phyloP scores from a whole-genome alignment of 2,329 filamentous ascomycete species.

The Hymenoscyphus linearis region DNA sequence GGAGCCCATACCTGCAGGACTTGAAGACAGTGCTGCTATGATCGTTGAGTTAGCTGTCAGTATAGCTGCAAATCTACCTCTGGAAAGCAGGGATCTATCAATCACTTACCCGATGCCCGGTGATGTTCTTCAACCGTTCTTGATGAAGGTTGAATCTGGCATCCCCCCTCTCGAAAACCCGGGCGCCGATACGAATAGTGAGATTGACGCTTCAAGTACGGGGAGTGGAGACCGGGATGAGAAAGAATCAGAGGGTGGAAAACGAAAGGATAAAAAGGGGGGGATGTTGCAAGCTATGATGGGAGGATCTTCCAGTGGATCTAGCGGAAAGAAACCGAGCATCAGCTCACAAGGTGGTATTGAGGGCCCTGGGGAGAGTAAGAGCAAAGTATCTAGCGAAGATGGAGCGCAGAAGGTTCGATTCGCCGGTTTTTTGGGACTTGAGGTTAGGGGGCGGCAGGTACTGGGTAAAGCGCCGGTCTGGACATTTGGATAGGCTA shows the following conservation, averaged over 20 bases:
- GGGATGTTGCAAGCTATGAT: constrained; percentile 36
- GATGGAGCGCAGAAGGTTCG: constrained; percentile 50
- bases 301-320: constrained; percentile 15
- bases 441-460: constrained; percentile 72
- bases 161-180: constrained; percentile 54
- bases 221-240: constrained; percentile 31
- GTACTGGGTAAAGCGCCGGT: constrained; percentile 72
- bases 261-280: constrained; percentile 30
- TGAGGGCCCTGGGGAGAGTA: constrained; percentile 18
- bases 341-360: constrained; percentile 6
- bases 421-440: constrained; percentile 68
- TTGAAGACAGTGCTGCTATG: constrained; percentile 86
- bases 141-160: constrained; percentile 78
- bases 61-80: constrained; percentile 77
- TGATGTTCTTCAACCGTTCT: constrained; percentile 58
- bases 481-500: constrained; percentile 47
- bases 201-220: constrained; percentile 28
- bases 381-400: constrained; percentile 19
- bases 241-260: constrained; percentile 25
- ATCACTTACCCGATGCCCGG: constrained; percentile 83
- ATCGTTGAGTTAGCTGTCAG: constrained; percentile 88
- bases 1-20: constrained; percentile 70
- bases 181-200: constrained; percentile 20
- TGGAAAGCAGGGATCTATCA: constrained; percentile 86
- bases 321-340: constrained; percentile 9